Percentiles rank a stretch among this genome's conserved stretches.
Evolutionary conservation across 2,329 filamentous ascomycete genomes (phyloP).

Genomic region (Cadophora luteo-olivacea): DNA sequence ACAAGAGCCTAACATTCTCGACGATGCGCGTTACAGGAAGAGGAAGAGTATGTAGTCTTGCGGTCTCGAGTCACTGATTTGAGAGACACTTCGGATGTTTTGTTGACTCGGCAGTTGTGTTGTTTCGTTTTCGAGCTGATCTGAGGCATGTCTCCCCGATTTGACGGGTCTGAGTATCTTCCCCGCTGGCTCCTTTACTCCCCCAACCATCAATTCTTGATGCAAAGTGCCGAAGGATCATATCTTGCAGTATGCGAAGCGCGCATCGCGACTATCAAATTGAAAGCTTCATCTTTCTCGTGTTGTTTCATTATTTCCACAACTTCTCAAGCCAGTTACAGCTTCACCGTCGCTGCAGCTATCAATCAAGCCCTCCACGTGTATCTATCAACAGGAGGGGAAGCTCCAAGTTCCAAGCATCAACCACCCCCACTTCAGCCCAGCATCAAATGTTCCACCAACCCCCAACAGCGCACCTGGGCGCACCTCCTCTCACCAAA

Average conservation of each 20-base stretch:
- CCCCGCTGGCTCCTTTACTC: no score
- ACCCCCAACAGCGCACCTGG: neutral
- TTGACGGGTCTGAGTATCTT: no score
- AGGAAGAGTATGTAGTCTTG: no score
- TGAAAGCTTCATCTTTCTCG: no score
- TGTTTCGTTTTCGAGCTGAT: neutral
- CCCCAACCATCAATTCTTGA: no score
- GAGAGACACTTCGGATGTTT: neutral
- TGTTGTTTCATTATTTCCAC: no score
- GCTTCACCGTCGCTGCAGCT: neutral
- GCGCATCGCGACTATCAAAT: no score
- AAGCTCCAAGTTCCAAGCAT: neutral
- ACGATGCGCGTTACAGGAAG: neutral
- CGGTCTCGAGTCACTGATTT: neutral
- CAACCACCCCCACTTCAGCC: neutral
- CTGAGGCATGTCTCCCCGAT: no score
- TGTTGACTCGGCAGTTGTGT: neutral
- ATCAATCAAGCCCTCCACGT: neutral
- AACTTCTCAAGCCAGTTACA: no score
- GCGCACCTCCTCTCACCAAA: neutral
- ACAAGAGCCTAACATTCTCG: neutral
- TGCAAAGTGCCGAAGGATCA: no score
- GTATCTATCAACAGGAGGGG: constrained; percentile 4
- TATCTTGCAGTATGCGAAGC: no score
- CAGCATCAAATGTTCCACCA: constrained; percentile 5